These are phyloP conservation scores for Phytopythium delawarense DNA, from an alignment of 352 stramenopile species.

Conservation along the genomic window DNA sequence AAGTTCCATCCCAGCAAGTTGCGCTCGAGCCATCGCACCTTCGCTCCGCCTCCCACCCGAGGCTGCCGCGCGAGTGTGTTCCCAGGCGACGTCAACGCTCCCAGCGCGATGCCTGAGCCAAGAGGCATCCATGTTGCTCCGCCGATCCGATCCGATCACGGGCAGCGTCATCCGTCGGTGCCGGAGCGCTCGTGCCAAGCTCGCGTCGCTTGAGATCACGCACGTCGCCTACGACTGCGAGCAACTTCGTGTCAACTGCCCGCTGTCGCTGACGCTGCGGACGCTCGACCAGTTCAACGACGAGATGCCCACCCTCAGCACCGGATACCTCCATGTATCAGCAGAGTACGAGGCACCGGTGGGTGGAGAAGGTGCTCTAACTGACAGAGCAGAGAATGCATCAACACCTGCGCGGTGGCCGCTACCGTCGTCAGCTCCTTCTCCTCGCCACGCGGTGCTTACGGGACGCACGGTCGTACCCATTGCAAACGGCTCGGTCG, in stretches of 20 bases:
- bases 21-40: slow-evolving; percentile 24
- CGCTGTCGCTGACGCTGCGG: slow-evolving; percentile 28
- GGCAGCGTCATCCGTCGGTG: slow-evolving; percentile 26
- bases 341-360: slow-evolving; percentile 2
- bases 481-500: slow-evolving; percentile 33
- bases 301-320: slow-evolving; percentile 24
- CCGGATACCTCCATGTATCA: slow-evolving; percentile 24
- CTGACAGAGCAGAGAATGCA: background rate
- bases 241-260: slow-evolving; percentile 40
- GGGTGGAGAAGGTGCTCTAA: background rate
- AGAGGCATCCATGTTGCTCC: slow-evolving; percentile 1
- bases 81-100: slow-evolving; percentile 20
- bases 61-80: slow-evolving; percentile 31
- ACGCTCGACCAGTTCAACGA: slow-evolving; percentile 58
- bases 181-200: slow-evolving; percentile 13
- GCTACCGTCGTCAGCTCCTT: background rate
- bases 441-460: background rate
- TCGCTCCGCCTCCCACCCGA: slow-evolving; percentile 26
- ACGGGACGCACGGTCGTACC: slow-evolving; percentile 5
- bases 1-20: slow-evolving; percentile 28
- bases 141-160: slow-evolving; percentile 3
- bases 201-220: slow-evolving; percentile 36
- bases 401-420: slow-evolving; percentile 6
- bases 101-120: slow-evolving; percentile 43
- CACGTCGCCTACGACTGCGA: slow-evolving; percentile 43